These are phyloP conservation scores for Lasiodiplodia sp. DNA, from an alignment of 2,329 filamentous ascomycete genomes.

Conservation along the genomic window DNA sequence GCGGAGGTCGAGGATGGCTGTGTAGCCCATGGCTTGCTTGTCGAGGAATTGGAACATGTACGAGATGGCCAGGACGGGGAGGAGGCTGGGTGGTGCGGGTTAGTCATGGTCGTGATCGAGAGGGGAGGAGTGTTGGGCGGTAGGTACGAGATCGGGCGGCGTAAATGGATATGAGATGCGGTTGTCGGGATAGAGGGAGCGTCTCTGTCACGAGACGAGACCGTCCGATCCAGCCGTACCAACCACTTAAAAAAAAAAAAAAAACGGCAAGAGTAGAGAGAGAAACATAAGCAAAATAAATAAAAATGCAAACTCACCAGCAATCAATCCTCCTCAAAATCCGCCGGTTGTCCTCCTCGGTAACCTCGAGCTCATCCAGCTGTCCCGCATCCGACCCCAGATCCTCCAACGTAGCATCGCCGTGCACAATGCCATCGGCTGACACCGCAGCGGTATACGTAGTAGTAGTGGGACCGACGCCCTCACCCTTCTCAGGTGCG, in stretches of 20 bases:
- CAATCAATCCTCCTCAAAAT: conserved; percentile 26
- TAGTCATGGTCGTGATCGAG: neutral
- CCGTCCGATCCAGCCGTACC: no score
- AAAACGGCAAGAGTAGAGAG: neutral
- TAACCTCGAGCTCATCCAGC: conserved; percentile 7
- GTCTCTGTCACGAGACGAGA: no score
- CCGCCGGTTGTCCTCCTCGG: conserved; percentile 17
- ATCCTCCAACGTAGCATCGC: conserved; percentile 14
- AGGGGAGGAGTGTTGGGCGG: no score
- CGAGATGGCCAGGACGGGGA: conserved; percentile 34
- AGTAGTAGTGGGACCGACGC: neutral
- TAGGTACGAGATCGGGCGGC: no score
- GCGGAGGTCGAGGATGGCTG: conserved; percentile 37
- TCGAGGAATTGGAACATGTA: conserved; percentile 37
- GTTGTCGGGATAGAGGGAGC: no score
- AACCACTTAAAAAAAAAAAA: neutral
- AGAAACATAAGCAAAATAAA: neutral
- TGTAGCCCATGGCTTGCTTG: conserved; percentile 34
- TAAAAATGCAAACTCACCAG: conserved; percentile 1
- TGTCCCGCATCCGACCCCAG: conserved; percentile 9
- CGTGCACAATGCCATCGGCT: neutral
- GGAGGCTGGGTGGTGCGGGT: neutral
- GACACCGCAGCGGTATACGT: neutral
- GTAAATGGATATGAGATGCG: no score
- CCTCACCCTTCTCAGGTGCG: neutral